Evolutionary conservation across 2,329 filamentous ascomycete species (phyloP).

Genomic region (Neonectria sp.): DNA sequence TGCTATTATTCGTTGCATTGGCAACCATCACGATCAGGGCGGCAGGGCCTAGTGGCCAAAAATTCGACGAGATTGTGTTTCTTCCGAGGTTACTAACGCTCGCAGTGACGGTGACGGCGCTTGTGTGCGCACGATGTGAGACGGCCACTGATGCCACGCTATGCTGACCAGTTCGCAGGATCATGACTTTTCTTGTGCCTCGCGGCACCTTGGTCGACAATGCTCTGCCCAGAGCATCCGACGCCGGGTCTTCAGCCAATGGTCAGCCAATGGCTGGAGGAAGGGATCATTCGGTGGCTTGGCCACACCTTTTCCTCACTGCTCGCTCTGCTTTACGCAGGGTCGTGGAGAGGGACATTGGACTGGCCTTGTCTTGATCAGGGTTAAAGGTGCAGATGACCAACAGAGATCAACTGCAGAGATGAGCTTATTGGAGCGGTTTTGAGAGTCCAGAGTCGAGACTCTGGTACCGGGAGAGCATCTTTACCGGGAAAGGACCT

Average conservation of each 20-base stretch:
- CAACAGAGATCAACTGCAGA: background rate
- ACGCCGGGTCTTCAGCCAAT: constrained; percentile 30
- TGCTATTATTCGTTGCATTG: constrained; percentile 26
- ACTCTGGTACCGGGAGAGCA: background rate
- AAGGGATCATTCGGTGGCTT: constrained; percentile 38
- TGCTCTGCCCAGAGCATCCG: constrained; percentile 16
- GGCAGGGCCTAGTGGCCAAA: constrained; percentile 44
- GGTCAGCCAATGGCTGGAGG: constrained; percentile 31
- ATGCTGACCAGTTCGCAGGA: constrained; percentile 26
- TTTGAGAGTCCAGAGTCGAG: background rate
- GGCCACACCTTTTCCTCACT: constrained; percentile 66
- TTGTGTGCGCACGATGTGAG: constrained; percentile 31
- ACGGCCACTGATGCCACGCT: constrained; percentile 15
- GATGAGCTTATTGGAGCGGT: background rate
- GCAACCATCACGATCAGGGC: constrained; percentile 38
- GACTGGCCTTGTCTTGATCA: background rate
- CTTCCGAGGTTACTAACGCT: constrained; percentile 46
- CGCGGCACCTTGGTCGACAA: constrained; percentile 15
- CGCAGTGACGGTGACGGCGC: constrained; percentile 48
- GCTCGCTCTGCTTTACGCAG: constrained; percentile 61
- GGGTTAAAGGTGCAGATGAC: background rate
- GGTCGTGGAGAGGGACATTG: constrained; percentile 64
- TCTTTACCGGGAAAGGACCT: background rate
- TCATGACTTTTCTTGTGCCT: constrained; percentile 16
- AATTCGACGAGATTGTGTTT: constrained; percentile 44